Conservation (phyloP, 2,329 filamentous ascomycete species). For the Penicillium olsonii region DNA sequence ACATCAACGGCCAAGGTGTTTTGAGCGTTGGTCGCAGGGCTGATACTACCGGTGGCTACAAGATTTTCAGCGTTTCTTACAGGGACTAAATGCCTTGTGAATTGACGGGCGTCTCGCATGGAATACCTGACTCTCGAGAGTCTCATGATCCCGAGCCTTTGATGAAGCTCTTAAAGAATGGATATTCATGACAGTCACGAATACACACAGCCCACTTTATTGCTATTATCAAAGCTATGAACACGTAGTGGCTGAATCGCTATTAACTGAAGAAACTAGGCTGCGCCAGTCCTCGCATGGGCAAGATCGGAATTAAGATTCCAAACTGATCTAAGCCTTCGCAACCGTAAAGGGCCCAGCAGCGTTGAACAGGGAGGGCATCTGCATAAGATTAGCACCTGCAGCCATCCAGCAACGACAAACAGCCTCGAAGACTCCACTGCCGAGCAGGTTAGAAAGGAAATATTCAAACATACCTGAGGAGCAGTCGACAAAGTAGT, state of each 20-base stretch:
- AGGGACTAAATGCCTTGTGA: constrained; percentile 23
- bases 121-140: no score
- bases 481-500: constrained; percentile 28
- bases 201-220: no score
- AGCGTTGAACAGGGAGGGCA: constrained; percentile 31
- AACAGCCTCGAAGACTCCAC: neutral
- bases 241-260: no score
- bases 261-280: no score
- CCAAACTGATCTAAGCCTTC: constrained; percentile 10
- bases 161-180: no score
- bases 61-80: constrained; percentile 38
- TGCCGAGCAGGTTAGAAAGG: neutral
- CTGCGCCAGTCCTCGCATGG: no score
- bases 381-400: constrained; percentile 17
- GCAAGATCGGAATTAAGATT: neutral
- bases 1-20: constrained; percentile 13
- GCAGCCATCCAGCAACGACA: neutral
- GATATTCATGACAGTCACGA: no score
- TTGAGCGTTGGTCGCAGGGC: constrained; percentile 3
- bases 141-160: no score
- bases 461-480: constrained; percentile 24
- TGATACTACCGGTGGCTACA: constrained; percentile 21
- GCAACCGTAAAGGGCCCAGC: constrained; percentile 30
- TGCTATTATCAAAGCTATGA: no score
- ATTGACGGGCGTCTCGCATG: no score